These are phyloP conservation scores for Arabidopsis suecica DNA, from an alignment of 345 rosid species.

Conservation along the genomic window DNA sequence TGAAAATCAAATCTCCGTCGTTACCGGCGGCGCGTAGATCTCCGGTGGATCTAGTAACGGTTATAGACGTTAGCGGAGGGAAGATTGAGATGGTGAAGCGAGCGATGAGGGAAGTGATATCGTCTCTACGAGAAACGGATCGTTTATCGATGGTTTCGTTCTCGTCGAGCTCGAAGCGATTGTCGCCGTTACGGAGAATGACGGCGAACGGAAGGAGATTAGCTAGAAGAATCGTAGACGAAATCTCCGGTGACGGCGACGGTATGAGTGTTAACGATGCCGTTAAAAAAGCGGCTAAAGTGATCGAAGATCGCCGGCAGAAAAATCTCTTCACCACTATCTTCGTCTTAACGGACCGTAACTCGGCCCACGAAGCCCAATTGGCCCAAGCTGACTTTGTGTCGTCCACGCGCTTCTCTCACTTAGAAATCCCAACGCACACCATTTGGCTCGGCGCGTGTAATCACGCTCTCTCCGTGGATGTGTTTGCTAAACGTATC, in stretches of 20 bases:
- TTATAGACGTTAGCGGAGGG: constrained; percentile 70
- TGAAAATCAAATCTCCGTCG: constrained; percentile 71
- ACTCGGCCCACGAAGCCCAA: constrained; percentile 44
- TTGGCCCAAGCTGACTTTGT: constrained; percentile 45
- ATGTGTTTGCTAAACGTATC: constrained; percentile 54
- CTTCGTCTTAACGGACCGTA: constrained; percentile 64
- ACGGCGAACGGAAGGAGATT: constrained; percentile 69
- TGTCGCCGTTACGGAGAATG: constrained; percentile 75
- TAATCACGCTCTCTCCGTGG: constrained; percentile 47
- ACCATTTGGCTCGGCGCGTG: constrained; percentile 56
- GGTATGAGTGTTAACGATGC: constrained; percentile 77
- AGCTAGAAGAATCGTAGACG: constrained; percentile 72
- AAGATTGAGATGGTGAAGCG: constrained; percentile 65
- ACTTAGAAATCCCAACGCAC: constrained; percentile 61
- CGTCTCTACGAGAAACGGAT: constrained; percentile 65
- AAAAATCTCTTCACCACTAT: constrained; percentile 66
- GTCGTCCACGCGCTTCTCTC: constrained; percentile 65
- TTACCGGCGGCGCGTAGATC: constrained; percentile 47
- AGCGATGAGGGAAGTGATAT: constrained; percentile 62
- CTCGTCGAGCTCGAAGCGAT: constrained; percentile 70
- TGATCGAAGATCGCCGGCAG: constrained; percentile 83
- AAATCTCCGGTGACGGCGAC: constrained; percentile 59
- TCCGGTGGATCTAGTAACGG: constrained; percentile 75
- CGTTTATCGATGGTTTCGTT: constrained; percentile 85
- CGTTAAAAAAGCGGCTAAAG: constrained; percentile 85